Base-by-base conservation (phyloP, 257 asterid genomes). In the Leonotis leonurus region DNA sequence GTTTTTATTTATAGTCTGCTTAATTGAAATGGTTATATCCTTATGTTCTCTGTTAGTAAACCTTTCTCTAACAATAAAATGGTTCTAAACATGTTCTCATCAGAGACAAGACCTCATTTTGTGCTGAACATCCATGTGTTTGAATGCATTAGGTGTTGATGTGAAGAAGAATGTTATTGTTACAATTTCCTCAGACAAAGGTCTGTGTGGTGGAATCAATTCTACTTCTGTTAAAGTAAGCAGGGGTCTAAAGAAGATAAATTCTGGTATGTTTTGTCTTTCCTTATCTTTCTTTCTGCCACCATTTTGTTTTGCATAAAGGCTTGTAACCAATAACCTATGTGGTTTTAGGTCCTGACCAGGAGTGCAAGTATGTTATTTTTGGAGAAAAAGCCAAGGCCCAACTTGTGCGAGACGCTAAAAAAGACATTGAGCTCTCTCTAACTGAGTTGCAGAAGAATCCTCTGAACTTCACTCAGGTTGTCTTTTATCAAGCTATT, bases 321-420 rank as follows among this genome's bases (percentile, higher is more conserved):
- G 49, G 22, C 21, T 48, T 25, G 21, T 50, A 37, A 59, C 50
- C 44, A 64, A n/a, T 65, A 33, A 35, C 48, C 37, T 13, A 18
- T 56, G 46, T 65, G 54, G 45, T 24, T 45, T 37, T 71, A 93
- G 99, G 95, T 46, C 92, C 99, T 59, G 96, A 93, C 70, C 85
- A 85, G 84, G 92, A 80, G 66, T 35, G 41, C 61, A 89, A 79
- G 60, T 93, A 82, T 81, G 94, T 89, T 55, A 43, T 93, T 63
- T 67, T 89, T 85, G 99, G 99, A 79, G 99, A 93, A 37, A 93
- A 93, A 84, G 99, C 92, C 27, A 93, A 85, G 85, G 96, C 87
- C 46, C 97, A 93, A 74, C 84, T 93, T 68, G 60, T 93, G 49
- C 91, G 99, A 30, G 96, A 89, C 75, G 85, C 99, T 1, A 89